Percentiles rank a stretch among this genome's conserved stretches.
phyloP scores from a whole-genome alignment of 2,329 filamentous ascomycete genomes.

The Plectosphaerella cucumerina region DNA sequence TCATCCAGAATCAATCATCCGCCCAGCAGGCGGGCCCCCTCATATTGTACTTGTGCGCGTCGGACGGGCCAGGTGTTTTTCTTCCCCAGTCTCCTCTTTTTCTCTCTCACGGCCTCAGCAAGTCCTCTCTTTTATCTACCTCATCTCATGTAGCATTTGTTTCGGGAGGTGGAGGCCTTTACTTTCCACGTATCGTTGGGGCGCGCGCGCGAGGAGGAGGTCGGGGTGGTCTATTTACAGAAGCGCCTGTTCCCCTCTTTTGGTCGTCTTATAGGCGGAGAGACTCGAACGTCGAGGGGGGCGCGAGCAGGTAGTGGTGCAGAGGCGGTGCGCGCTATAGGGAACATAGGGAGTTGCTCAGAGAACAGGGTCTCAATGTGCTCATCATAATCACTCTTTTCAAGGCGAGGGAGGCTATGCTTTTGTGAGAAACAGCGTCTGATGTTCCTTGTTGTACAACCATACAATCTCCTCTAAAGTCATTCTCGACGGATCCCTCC shows the following conservation, averaged over 20 bases:
- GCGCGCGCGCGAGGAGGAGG: conserved; percentile 4
- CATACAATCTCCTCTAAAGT: background rate
- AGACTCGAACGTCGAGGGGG: no score
- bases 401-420: no score
- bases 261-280: background rate
- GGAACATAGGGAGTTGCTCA: no score
- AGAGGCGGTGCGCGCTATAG: no score
- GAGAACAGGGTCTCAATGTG: no score
- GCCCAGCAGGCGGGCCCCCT: background rate
- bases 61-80: background rate
- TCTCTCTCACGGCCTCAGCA: background rate
- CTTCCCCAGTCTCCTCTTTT: background rate
- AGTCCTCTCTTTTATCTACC: background rate
- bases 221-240: background rate
- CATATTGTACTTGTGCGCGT: background rate
- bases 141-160: background rate
- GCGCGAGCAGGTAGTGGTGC: no score
- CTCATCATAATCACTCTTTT: no score
- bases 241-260: background rate
- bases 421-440: background rate
- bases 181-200: conserved; percentile 8
- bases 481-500: background rate
- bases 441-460: background rate
- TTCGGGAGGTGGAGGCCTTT: background rate
- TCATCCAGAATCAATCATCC: no score